Evolutionary conservation across 805 yeast species (phyloP).

Genomic region (Candida pseudofarinosa): DNA sequence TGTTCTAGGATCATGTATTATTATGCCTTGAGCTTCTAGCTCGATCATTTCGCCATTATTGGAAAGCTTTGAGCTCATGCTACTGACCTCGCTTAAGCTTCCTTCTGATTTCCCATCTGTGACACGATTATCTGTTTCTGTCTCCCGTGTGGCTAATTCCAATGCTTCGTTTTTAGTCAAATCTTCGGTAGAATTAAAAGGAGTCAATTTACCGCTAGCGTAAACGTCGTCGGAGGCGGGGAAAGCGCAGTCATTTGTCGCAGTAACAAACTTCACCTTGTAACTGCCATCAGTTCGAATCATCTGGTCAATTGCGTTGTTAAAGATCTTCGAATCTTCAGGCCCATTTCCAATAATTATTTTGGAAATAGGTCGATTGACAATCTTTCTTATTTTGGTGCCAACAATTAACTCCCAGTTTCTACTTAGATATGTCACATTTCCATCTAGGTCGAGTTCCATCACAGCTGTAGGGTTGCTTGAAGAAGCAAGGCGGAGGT

Average conservation of each 20-base stretch:
- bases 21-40: conserved; percentile 90
- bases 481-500: conserved; percentile 60
- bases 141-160: not conserved
- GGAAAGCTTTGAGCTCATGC: conserved; percentile 28
- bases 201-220: conserved; percentile 19
- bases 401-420: conserved; percentile 82
- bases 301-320: conserved; percentile 69
- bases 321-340: conserved; percentile 64
- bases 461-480: conserved; percentile 72
- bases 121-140: not conserved
- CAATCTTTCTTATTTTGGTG: conserved; percentile 51
- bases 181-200: conserved; percentile 20
- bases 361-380: conserved; percentile 53
- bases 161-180: not conserved
- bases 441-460: conserved; percentile 79
- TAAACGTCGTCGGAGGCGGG: not conserved
- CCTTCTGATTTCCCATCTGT: not conserved
- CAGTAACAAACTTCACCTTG: conserved; percentile 66
- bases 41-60: conserved; percentile 64
- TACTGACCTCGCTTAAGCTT: conserved; percentile 8
- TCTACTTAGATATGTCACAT: conserved; percentile 66
- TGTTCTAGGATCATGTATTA: conserved; percentile 60
- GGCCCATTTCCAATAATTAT: conserved; percentile 59
- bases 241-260: conserved; percentile 27
- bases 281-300: conserved; percentile 69